Conservation (phyloP, 805 yeast species). For the Saturnispora diversa region DNA sequence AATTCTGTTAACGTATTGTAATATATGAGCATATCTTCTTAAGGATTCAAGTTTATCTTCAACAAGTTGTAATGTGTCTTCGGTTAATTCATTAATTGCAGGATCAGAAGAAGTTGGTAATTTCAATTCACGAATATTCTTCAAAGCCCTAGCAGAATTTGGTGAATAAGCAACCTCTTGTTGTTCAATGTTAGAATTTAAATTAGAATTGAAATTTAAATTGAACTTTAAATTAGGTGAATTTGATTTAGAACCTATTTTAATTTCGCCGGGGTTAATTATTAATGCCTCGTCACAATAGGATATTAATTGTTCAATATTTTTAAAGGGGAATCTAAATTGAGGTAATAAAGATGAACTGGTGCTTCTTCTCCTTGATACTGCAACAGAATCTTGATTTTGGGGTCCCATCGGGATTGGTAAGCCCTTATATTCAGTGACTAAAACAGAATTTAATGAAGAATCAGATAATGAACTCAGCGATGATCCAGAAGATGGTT, state of each 20-base stretch:
- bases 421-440: constrained; percentile 50
- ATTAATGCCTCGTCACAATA: constrained; percentile 67
- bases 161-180: constrained; percentile 44
- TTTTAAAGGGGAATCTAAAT: constrained; percentile 53
- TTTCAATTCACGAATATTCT: constrained; percentile 31
- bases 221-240: background rate
- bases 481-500: constrained; percentile 20
- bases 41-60: constrained; percentile 62
- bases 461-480: constrained; percentile 14
- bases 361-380: constrained; percentile 32
- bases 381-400: constrained; percentile 8
- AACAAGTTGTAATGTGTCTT: constrained; percentile 57
- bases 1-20: constrained; percentile 67
- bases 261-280: constrained; percentile 64
- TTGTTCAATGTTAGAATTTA: constrained; percentile 19
- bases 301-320: constrained; percentile 48
- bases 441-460: constrained; percentile 15
- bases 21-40: constrained; percentile 60
- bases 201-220: no score
- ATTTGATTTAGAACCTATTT: constrained; percentile 12
- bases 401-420: constrained; percentile 33
- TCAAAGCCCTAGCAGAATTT: constrained; percentile 49
- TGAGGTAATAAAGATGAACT: constrained; percentile 34
- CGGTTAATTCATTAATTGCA: constrained; percentile 52
- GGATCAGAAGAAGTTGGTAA: constrained; percentile 52